Base-by-base conservation (phyloP, 2,329 filamentous ascomycete genomes). In the Exophiala sideris region DNA sequence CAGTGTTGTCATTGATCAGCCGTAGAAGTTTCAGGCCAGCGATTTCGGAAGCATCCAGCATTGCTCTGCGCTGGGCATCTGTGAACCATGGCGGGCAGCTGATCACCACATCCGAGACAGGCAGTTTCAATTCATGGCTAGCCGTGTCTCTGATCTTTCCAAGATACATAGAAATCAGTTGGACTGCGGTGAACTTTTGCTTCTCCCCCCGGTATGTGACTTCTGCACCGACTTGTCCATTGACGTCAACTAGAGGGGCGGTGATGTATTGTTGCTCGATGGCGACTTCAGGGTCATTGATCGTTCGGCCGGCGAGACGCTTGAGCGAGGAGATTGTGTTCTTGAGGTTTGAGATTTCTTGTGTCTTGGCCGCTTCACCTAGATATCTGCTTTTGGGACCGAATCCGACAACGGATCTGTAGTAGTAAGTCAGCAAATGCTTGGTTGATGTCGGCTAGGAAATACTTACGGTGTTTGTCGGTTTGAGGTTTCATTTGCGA, bases 401-500 rank as follows among this genome's bases (percentile, higher is more conserved):
- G 75, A 99, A 99, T 68, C 90, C 91, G 67, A 99, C 94, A 63
- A 99, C 81, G 60, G 94, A 91, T 59, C 91, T 95, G 68, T 51
- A 44, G 36, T 48, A 57, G 33, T 42, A 54, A 18, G 36, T 34
- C 8, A 45, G 45, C 40, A 38, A 16, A 38, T n/a, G 32, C 38
- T 44, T 47, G 45, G 32, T 47, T 34, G 48, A 47, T 35, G 7
- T 20, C 32, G 20, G 18, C 40, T n/a, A 47, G 46, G 48, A 45
- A 33, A n/a, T 34, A 86, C 91, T 82, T 89, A 96, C 89, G 94
- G 94, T 66, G 94, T 99, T 59, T 90, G 86, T 76, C 94, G 87
- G 83, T 99, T 97, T 65, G 94, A 99, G 67, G 97, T 94, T 77
- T 99, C 94, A 81, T 99, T 99, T 79, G 90, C 88, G 72, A 99